Evolutionary conservation across 164 flowering plant genomes (phyloP).

Genomic region (Piper betle): DNA sequence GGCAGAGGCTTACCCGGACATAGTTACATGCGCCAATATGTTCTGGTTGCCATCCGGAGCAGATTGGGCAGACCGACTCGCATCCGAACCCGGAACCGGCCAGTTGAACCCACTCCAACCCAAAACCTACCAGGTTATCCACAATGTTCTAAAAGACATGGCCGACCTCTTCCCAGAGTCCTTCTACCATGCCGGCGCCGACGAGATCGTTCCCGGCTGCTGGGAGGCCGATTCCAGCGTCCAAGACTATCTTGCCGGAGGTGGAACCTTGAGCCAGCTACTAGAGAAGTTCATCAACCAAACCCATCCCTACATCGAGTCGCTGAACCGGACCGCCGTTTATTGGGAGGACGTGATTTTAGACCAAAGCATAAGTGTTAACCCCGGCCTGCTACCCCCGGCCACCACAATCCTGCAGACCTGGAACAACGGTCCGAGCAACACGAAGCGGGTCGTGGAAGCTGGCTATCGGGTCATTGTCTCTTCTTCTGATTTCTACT

Average conservation of each 20-base stretch:
- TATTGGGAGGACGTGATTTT: conserved; percentile 89
- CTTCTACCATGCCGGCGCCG: conserved; percentile 75
- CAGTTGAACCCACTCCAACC: conserved; percentile 80
- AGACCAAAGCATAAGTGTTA: conserved; percentile 32
- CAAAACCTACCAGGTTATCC: conserved; percentile 59
- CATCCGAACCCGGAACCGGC: conserved; percentile 90
- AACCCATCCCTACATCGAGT: conserved; percentile 52
- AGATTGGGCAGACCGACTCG: conserved; percentile 49
- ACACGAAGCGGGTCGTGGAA: conserved; percentile 51
- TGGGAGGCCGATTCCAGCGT: conserved; percentile 68
- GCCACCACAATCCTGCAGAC: conserved; percentile 60
- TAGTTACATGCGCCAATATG: conserved; percentile 73
- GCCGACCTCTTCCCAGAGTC: conserved; percentile 56
- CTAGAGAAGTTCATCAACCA: conserved; percentile 55
- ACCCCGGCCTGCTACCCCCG: conserved; percentile 29
- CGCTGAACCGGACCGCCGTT: conserved; percentile 50
- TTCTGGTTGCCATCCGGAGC: conserved; percentile 76
- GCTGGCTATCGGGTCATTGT: conserved; percentile 77
- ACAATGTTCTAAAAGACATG: conserved; percentile 44
- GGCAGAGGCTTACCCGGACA: conserved; percentile 88
- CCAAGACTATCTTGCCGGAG: conserved; percentile 31
- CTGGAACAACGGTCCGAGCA: conserved; percentile 75
- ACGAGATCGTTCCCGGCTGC: conserved; percentile 70
- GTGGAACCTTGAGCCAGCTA: conserved; percentile 57
- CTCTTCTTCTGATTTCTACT: conserved; percentile 70